These are phyloP conservation scores for Nakazawaea holstii DNA, from an alignment of 805 yeast species.

Conservation along the genomic window DNA sequence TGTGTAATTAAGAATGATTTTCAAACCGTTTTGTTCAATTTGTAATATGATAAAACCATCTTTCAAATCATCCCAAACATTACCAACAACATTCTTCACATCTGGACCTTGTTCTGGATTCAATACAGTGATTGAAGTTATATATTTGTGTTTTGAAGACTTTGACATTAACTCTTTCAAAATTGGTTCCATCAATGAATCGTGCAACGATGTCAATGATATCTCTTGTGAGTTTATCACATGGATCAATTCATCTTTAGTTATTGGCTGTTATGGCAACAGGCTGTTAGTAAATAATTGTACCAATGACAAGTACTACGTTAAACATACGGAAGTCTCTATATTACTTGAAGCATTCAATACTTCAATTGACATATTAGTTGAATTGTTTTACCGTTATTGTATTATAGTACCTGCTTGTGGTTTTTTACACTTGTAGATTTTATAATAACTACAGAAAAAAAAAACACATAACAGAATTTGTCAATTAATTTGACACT, in stretches of 20 bases:
- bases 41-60: constrained; percentile 32
- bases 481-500: no score
- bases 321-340: not conserved
- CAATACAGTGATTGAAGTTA: constrained; percentile 1
- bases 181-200: not conserved
- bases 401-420: no score
- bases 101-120: not conserved
- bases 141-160: constrained; percentile 9
- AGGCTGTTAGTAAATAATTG: not conserved
- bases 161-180: not conserved
- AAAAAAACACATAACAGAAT: no score
- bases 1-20: constrained; percentile 1
- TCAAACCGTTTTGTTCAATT: constrained; percentile 12
- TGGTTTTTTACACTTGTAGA: no score
- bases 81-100: constrained; percentile 19
- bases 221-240: not conserved
- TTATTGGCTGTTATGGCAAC: not conserved
- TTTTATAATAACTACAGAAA: no score
- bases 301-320: not conserved
- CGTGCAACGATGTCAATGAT: not conserved
- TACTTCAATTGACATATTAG: not conserved
- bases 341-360: constrained; percentile 18
- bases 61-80: constrained; percentile 32
- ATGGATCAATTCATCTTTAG: not conserved
- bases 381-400: no score